Conservation (phyloP, 805 yeast genomes). For the Saccharomycopsis olivae region DNA sequence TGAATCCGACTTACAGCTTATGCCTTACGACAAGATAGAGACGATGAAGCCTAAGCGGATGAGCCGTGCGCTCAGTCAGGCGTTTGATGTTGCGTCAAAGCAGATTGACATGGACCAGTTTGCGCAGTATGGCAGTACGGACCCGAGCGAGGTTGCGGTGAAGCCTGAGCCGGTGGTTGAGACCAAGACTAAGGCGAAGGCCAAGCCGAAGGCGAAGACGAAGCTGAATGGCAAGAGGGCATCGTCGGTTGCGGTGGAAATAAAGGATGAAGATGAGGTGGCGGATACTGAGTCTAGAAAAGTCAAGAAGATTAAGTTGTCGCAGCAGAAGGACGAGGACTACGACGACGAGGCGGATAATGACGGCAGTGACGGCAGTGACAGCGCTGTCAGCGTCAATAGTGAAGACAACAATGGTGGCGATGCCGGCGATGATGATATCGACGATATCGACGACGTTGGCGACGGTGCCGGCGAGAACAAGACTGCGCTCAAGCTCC, state of each 20-base stretch:
- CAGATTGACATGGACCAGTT: slow-evolving; percentile 40
- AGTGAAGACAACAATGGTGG: too few species aligned
- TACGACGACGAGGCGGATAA: too few species aligned
- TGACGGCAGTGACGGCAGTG: too few species aligned
- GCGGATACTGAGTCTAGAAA: slow-evolving; percentile 20
- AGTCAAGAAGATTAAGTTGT: too few species aligned
- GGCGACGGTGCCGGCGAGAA: too few species aligned
- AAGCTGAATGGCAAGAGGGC: too few species aligned
- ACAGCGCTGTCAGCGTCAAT: too few species aligned
- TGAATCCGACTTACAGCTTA: slow-evolving; percentile 36
- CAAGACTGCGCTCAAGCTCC: too few species aligned
- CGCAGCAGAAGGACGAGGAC: too few species aligned
- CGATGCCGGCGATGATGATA: too few species aligned
- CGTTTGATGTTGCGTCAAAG: slow-evolving; percentile 44
- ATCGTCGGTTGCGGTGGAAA: too few species aligned
- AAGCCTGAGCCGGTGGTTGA: slow-evolving; percentile 1
- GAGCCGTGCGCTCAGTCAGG: slow-evolving; percentile 36
- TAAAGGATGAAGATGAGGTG: slow-evolving; percentile 7
- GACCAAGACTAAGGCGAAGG: slow-evolving; percentile 18
- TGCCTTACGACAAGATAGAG: slow-evolving; percentile 27
- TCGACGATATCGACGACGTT: too few species aligned
- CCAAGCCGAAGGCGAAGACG: slow-evolving; percentile 2
- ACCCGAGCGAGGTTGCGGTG: slow-evolving; percentile 24
- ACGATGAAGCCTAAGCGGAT: slow-evolving; percentile 25
- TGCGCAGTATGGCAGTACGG: slow-evolving; percentile 31